These are phyloP conservation scores for Hymenoscyphus albidus DNA, from an alignment of 2,329 filamentous ascomycete genomes.

Conservation along the genomic window DNA sequence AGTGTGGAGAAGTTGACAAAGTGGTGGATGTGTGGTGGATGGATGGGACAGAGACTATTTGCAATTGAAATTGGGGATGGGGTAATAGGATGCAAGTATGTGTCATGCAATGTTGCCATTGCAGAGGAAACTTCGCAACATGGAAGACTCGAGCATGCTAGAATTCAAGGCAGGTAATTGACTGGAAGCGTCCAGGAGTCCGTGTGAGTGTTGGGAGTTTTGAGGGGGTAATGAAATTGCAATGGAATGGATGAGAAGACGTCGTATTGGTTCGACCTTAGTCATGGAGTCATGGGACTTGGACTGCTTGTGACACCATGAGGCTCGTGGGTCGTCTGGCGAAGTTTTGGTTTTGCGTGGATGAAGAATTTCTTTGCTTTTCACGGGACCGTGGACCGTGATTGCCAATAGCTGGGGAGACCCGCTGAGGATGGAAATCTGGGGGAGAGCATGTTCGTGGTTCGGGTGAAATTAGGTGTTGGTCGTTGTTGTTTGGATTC, in stretches of 20 bases:
- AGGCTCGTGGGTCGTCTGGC: background rate
- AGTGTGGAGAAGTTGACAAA: constrained; percentile 26
- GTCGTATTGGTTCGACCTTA: constrained; percentile 1
- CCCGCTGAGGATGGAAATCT: background rate
- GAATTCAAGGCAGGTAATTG: background rate
- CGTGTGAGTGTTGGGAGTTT: too few relatives aligned
- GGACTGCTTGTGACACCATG: background rate
- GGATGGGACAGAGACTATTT: constrained; percentile 10
- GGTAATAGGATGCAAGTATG: constrained; percentile 29
- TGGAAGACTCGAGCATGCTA: background rate
- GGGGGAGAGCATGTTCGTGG: background rate
- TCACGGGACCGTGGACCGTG: background rate
- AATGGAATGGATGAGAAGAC: background rate
- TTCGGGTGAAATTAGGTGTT: background rate
- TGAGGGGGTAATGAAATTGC: too few relatives aligned
- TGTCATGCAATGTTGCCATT: constrained; percentile 29
- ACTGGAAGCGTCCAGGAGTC: background rate
- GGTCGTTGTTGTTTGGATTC: background rate
- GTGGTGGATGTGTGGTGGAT: constrained; percentile 9
- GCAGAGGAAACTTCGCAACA: constrained; percentile 10
- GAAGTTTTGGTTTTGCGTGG: background rate
- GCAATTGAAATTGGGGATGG: constrained; percentile 20
- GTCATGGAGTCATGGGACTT: constrained; percentile 1
- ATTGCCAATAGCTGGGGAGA: background rate
- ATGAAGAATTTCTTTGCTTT: background rate